These are phyloP conservation scores for Pleomassaria siparia DNA, from an alignment of 2,329 filamentous ascomycete genomes.

Conservation along the genomic window DNA sequence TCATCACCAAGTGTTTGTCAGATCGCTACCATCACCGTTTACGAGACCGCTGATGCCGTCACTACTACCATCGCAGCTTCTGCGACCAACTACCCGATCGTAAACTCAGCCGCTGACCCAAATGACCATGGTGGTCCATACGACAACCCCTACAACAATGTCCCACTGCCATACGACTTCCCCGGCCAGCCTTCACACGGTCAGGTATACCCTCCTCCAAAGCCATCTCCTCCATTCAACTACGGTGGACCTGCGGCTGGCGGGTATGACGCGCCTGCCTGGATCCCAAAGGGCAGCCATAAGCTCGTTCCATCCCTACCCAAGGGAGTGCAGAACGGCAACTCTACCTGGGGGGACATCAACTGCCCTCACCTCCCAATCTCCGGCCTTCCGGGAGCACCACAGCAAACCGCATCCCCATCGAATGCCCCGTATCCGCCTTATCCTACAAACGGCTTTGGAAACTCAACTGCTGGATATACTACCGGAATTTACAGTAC, in stretches of 20 bases:
- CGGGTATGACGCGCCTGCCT: slow-evolving; percentile 27
- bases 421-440: slow-evolving; percentile 1
- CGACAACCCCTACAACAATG: slow-evolving; percentile 33
- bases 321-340: slow-evolving; percentile 27
- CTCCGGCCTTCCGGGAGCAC: slow-evolving; percentile 16
- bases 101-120: slow-evolving; percentile 19
- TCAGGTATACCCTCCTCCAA: slow-evolving; percentile 17
- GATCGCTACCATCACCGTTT: slow-evolving; percentile 5
- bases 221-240: slow-evolving; percentile 22
- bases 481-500: background rate
- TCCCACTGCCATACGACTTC: slow-evolving; percentile 27
- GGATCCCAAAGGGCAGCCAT: slow-evolving; percentile 24
- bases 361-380: slow-evolving; percentile 28
- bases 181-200: slow-evolving; percentile 26
- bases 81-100: slow-evolving; percentile 17
- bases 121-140: slow-evolving; percentile 35
- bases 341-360: slow-evolving; percentile 32
- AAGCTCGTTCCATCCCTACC: slow-evolving; percentile 23
- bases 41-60: background rate
- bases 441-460: slow-evolving; percentile 5
- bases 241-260: slow-evolving; percentile 25
- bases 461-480: background rate
- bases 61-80: slow-evolving; percentile 1
- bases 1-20: slow-evolving; percentile 12
- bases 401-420: slow-evolving; percentile 8